Percentiles rank a stretch among this genome's conserved stretches.
Conservation (phyloP, 192 early-diverging fungal species). For the Thoreauomyces humboldtii region DNA sequence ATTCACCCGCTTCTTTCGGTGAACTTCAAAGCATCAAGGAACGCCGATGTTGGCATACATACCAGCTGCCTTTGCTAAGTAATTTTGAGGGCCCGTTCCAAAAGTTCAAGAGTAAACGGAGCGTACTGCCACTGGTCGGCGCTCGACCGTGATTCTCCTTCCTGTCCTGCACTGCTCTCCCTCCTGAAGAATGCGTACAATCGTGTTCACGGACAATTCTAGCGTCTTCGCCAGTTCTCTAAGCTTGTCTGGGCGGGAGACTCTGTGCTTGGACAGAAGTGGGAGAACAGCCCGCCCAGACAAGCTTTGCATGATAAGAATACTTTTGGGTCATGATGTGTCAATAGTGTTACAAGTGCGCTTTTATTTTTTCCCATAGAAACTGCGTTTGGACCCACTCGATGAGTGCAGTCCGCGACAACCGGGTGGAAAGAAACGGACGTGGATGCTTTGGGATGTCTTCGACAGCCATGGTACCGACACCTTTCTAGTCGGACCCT, state of each 20-base stretch:
- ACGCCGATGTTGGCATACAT: too few species aligned
- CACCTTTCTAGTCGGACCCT: too few species aligned
- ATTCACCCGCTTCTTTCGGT: too few species aligned
- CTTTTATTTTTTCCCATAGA: neutral
- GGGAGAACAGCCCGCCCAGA: conserved; percentile 1
- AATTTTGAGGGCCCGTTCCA: too few species aligned
- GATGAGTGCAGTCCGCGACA: too few species aligned
- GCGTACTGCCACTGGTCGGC: neutral
- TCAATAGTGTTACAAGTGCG: conserved; percentile 1
- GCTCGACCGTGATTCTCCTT: conserved; percentile 8
- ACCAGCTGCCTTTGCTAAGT: too few species aligned
- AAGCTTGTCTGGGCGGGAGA: too few species aligned
- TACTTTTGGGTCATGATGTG: conserved; percentile 8
- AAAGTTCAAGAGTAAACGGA: too few species aligned
- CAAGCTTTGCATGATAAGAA: conserved; percentile 6
- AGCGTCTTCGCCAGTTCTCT: conserved; percentile 1
- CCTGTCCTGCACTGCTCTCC: conserved; percentile 15
- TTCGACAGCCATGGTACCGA: too few species aligned
- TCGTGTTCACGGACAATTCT: conserved; percentile 12
- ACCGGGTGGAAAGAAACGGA: too few species aligned
- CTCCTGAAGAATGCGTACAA: conserved; percentile 5
- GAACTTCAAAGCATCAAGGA: too few species aligned
- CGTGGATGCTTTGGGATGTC: too few species aligned
- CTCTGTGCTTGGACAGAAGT: conserved; percentile 1
- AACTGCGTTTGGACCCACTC: neutral